Percentiles rank a stretch among this genome's conserved stretches.
Conservation (phyloP, 352 stramenopile genomes). For the Elongisporangium senticosum region DNA sequence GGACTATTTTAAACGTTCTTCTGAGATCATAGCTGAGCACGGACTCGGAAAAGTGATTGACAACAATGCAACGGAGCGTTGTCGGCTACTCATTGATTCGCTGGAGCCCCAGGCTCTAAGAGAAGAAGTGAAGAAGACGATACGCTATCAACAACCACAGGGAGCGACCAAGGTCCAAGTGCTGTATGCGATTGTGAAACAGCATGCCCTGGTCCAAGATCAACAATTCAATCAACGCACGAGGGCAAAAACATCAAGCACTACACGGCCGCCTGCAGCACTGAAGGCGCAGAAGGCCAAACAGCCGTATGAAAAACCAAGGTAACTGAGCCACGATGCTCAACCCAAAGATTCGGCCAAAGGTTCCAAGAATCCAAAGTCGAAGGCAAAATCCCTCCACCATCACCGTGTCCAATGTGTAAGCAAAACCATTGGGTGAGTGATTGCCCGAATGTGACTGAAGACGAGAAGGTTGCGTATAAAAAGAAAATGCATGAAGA, state of each 20-base stretch:
- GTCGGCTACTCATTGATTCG: conserved; percentile 5
- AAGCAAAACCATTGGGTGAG: conserved; percentile 7
- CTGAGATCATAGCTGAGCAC: conserved; percentile 1
- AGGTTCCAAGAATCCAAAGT: neutral
- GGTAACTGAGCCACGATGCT: too few species aligned
- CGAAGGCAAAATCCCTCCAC: neutral
- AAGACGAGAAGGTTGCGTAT: neutral
- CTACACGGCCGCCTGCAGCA: too few species aligned
- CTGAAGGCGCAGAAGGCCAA: too few species aligned
- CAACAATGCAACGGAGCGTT: conserved; percentile 2
- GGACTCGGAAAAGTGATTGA: conserved; percentile 2
- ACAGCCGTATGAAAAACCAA: too few species aligned
- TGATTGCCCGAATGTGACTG: conserved; percentile 1
- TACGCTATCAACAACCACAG: neutral
- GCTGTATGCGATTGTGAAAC: conserved; percentile 6
- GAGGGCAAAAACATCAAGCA: conserved; percentile 2
- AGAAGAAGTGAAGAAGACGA: conserved; percentile 8
- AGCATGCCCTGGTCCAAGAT: conserved; percentile 6
- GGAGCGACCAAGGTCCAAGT: conserved; percentile 1
- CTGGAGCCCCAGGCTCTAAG: conserved; percentile 1
- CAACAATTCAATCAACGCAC: conserved; percentile 2
- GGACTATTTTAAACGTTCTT: conserved; percentile 8
- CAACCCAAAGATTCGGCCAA: neutral
- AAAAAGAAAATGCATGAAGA: neutral
- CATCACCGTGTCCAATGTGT: conserved; percentile 7